Evolutionary conservation across 805 yeast species (phyloP).

Genomic region (Starmerella bombi): DNA sequence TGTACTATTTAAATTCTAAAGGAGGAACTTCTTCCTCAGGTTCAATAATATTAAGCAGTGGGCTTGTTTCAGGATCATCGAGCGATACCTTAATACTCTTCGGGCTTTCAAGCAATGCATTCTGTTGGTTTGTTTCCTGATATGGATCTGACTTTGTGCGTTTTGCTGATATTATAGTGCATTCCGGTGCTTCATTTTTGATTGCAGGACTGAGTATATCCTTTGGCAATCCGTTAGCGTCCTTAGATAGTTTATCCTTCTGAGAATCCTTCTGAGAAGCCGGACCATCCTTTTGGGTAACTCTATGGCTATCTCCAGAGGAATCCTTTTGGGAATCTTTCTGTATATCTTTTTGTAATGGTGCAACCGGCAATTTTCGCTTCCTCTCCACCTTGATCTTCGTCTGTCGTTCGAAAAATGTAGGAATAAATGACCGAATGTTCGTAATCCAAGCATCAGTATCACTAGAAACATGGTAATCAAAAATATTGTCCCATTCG

Average conservation of each 20-base stretch:
- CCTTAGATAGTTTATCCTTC: too few species aligned
- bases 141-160: conserved; percentile 11
- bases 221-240: too few species aligned
- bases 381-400: conserved; percentile 13
- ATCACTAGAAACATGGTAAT: conserved; percentile 65
- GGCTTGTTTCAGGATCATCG: neutral
- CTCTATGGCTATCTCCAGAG: too few species aligned
- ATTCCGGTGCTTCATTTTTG: too few species aligned
- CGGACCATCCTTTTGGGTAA: too few species aligned
- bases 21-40: neutral
- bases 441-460: conserved; percentile 69
- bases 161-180: too few species aligned
- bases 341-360: too few species aligned
- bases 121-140: neutral
- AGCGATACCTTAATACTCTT: neutral
- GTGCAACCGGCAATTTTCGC: conserved; percentile 2
- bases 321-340: too few species aligned
- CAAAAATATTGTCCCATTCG: conserved; percentile 59
- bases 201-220: too few species aligned
- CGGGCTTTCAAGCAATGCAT: conserved; percentile 4
- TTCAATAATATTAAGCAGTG: neutral
- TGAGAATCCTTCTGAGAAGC: too few species aligned
- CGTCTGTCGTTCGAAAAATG: conserved; percentile 44
- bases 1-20: neutral
- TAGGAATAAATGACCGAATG: conserved; percentile 43